Evolutionary conservation across 805 yeast genomes (phyloP), one percentile per base, ranked within the genome.

Genomic region (Jamesozyma spencerorum): DNA sequence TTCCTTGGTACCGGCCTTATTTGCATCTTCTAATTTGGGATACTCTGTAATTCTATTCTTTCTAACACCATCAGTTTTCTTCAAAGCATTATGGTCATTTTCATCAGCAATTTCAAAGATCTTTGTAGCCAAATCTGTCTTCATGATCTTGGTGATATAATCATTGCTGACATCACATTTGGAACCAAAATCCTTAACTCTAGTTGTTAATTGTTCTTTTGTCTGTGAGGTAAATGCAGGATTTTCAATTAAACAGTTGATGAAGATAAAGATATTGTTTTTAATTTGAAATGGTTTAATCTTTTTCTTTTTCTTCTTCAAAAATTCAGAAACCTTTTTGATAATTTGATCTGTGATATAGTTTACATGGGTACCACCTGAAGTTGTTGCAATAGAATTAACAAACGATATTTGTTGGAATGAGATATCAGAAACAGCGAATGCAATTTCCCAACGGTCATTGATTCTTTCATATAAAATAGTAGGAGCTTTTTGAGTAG

Each of bases 171-270:
- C 70, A n/a, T 72, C 78, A 58, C 75, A 83, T 66, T 68, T 81
- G 8, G 95, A 85, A 20, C 97, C 97, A 67, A 90, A 92, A 49
- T 88, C 94, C 15, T 82, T 71, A 0, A 79, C 79, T 57, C 92
- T 79, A 0, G 97, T 86, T 18, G 96, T 88, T 53, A 92, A 67
- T 57, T 87, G 95, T 60, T 92, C 98, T 57, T 92, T 92, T 0
- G 98, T 92, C 65, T 92, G 98, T 0, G 97, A 88, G 0, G 97
- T 87, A 60, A 92, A 92, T 0, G 97, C 94, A 0, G 98, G 98
- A 53, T 92, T 92, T 58, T 87, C 96, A 63, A 92, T 79, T 51
- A 88, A 69, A 71, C 96, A 86, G 62, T 92, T 92, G 46, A 92
- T 70, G 53, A 92, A 92, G 28, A 92, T 55, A 53, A 92, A 92